phyloP scores from a whole-genome alignment of 495 filamentous ascomycete species.

The Tetracladium marchalianum region DNA sequence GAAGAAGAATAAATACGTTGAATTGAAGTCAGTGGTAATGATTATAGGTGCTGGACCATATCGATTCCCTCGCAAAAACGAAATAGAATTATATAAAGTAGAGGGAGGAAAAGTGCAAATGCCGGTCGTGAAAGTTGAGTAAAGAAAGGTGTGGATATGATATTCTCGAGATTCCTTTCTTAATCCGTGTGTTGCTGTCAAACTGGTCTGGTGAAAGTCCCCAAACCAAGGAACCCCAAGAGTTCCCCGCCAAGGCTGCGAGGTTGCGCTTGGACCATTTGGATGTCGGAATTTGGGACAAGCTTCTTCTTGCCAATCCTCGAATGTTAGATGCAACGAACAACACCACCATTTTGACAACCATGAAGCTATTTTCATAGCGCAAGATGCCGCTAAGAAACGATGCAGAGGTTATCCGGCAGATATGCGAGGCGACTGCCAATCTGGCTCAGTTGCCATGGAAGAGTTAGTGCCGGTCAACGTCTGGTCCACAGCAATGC shows the following conservation, averaged over 20 bases:
- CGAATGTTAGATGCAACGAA: background rate
- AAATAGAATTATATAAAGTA: constrained; percentile 21
- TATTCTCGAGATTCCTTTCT: too few relatives aligned
- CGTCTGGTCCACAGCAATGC: too few relatives aligned
- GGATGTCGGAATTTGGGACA: background rate
- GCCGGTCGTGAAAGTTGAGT: constrained; percentile 17
- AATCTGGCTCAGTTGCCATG: too few relatives aligned
- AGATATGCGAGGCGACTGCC: background rate
- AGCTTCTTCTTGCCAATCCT: background rate
- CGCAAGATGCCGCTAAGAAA: constrained; percentile 5
- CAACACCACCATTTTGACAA: background rate
- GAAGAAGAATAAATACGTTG: too few relatives aligned
- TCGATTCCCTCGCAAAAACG: constrained; percentile 12
- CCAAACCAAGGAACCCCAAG: too few relatives aligned
- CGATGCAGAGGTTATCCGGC: background rate
- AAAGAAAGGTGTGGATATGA: constrained; percentile 8
- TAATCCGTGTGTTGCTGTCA: too few relatives aligned
- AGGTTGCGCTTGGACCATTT: constrained; percentile 7
- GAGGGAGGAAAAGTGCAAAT: constrained; percentile 23
- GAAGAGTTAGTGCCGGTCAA: too few relatives aligned
- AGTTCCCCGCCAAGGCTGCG: background rate
- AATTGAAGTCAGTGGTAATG: constrained; percentile 28
- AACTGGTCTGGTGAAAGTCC: too few relatives aligned
- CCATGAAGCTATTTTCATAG: constrained; percentile 12
- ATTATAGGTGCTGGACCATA: constrained; percentile 28